Conservation (phyloP, 306 rosid species). For the Acacia acuminata region DNA sequence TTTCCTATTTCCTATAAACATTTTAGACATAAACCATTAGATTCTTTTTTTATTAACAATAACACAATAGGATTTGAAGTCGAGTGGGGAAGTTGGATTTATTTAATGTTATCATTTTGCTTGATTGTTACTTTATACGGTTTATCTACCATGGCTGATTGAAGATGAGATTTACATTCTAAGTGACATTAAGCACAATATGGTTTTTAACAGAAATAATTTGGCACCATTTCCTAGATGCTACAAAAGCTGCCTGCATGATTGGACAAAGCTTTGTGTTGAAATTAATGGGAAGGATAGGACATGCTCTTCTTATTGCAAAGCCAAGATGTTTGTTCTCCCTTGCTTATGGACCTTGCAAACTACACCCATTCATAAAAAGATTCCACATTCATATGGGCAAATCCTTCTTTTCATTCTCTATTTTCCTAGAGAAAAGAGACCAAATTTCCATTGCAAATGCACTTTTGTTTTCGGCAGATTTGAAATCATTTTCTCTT, state of each 20-base stretch:
- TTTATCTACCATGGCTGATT: not conserved
- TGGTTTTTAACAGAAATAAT: not conserved
- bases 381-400: not conserved
- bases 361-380: slow-evolving; percentile 7
- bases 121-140: not conserved
- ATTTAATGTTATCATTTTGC: not conserved
- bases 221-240: not conserved
- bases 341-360: not conserved
- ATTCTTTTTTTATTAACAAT: too few relatives aligned
- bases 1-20: too few relatives aligned
- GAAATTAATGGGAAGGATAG: not conserved
- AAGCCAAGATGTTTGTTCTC: not conserved
- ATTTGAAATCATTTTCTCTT: slow-evolving; percentile 32
- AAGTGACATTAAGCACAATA: not conserved
- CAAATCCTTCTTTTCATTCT: slow-evolving; percentile 21
- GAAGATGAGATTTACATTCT: not conserved
- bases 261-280: slow-evolving; percentile 1
- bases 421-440: slow-evolving; percentile 24
- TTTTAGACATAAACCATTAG: too few relatives aligned
- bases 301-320: slow-evolving; percentile 3
- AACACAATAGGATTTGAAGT: not conserved
- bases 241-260: not conserved
- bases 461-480: slow-evolving; percentile 47
- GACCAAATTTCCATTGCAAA: slow-evolving; percentile 40
- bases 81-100: not conserved